These are phyloP conservation scores for Xylariaceae sp. DNA, from an alignment of 2,329 filamentous ascomycete species.

Conservation along the genomic window DNA sequence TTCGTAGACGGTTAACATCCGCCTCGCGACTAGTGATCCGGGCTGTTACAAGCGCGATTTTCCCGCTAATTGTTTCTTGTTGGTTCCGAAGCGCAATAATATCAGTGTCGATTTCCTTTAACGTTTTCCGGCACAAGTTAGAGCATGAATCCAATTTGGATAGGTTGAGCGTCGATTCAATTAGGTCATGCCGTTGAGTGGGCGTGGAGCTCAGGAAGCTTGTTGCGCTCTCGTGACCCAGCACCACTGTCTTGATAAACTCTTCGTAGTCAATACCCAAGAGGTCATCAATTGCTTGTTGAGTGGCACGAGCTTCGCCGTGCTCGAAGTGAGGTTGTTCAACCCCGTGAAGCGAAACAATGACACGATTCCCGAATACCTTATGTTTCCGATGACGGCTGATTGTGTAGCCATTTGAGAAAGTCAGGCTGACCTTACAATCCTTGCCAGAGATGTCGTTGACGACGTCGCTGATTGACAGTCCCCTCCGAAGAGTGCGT, in stretches of 20 bases:
- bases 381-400: conserved; percentile 28
- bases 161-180: conserved; percentile 28
- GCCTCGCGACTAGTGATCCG: conserved; percentile 5
- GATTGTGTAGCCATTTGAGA: conserved; percentile 31
- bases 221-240: conserved; percentile 29
- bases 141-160: conserved; percentile 22
- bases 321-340: conserved; percentile 27
- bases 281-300: conserved; percentile 28
- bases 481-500: conserved; percentile 27
- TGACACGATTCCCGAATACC: conserved; percentile 22
- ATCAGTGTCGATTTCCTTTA: conserved; percentile 23
- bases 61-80: conserved; percentile 12
- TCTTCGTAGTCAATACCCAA: conserved; percentile 31
- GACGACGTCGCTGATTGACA: conserved; percentile 28
- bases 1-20: conserved; percentile 5
- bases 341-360: conserved; percentile 27
- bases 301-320: conserved; percentile 19
- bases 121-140: conserved; percentile 18
- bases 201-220: conserved; percentile 30
- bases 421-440: conserved; percentile 28
- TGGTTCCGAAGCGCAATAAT: conserved; percentile 6
- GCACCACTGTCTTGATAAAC: conserved; percentile 29
- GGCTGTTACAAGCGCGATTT: conserved; percentile 3
- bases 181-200: conserved; percentile 27
- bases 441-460: conserved; percentile 28